These are phyloP conservation scores for Neurospora sp. DNA, from an alignment of 495 filamentous ascomycete species.

Conservation along the genomic window DNA sequence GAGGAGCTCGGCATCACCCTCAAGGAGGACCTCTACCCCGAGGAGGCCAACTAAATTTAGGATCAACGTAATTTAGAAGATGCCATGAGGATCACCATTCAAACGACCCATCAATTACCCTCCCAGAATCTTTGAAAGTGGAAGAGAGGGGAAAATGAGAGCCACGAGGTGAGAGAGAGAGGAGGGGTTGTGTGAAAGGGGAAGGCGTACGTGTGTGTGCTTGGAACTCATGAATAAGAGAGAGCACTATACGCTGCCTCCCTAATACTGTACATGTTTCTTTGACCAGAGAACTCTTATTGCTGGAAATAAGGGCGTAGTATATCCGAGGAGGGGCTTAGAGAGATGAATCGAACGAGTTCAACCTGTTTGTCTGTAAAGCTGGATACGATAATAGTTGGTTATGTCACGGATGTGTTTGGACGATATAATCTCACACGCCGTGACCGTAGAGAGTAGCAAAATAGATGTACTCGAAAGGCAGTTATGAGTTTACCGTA, in stretches of 20 bases:
- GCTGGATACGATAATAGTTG: neutral
- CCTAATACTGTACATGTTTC: neutral
- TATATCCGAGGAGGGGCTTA: neutral
- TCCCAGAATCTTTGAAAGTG: neutral
- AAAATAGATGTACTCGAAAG: neutral
- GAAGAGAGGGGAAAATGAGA: neutral
- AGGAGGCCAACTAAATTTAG: constrained; percentile 40
- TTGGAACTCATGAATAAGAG: neutral
- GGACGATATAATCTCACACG: neutral
- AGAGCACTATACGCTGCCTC: neutral
- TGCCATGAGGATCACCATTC: neutral
- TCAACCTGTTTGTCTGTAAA: neutral
- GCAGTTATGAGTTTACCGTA: no score
- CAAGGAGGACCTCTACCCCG: constrained; percentile 92
- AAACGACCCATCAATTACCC: neutral
- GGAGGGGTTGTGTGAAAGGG: neutral
- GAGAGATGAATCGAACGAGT: neutral
- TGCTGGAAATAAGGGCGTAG: neutral
- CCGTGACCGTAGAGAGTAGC: neutral
- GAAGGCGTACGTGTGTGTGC: neutral
- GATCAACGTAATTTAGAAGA: neutral
- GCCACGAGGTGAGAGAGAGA: neutral
- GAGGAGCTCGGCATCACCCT: constrained; percentile 87
- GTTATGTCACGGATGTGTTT: neutral
- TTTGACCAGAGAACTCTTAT: neutral